phyloP scores from a whole-genome alignment of 345 rosid genomes.

The Pugionium dolabratum region DNA sequence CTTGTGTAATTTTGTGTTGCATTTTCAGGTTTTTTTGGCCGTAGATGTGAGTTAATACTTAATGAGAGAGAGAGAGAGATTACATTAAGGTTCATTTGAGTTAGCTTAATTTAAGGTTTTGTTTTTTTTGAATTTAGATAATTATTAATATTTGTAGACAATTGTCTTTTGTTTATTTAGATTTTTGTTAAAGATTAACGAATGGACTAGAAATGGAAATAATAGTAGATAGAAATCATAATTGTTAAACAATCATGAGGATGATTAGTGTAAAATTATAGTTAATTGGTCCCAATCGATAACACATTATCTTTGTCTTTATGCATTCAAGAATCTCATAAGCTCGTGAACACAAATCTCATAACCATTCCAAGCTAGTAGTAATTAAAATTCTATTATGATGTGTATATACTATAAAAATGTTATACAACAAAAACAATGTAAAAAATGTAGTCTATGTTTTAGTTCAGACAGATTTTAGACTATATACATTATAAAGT shows the following conservation, averaged over 20 bases:
- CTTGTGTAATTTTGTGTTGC: slow-evolving; percentile 25
- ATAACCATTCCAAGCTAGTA: background rate
- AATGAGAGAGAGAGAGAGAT: slow-evolving; percentile 17
- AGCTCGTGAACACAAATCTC: slow-evolving; percentile 26
- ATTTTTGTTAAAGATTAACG: slow-evolving; percentile 19
- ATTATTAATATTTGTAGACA: slow-evolving; percentile 12
- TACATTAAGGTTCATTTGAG: slow-evolving; percentile 5
- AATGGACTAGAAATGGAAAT: slow-evolving; percentile 26
- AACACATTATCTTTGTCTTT: slow-evolving; percentile 16
- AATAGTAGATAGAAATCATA: slow-evolving; percentile 15
- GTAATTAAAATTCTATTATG: background rate
- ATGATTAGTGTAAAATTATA: slow-evolving; percentile 23
- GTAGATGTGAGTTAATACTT: slow-evolving; percentile 19
- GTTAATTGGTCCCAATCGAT: slow-evolving; percentile 13
- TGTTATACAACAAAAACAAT: too few species aligned
- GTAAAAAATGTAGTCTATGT: background rate
- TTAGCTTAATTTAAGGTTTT: slow-evolving; percentile 37
- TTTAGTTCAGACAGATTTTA: background rate
- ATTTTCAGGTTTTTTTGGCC: background rate
- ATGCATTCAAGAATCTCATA: slow-evolving; percentile 31
- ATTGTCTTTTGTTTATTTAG: slow-evolving; percentile 8
- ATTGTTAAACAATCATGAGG: slow-evolving; percentile 9
- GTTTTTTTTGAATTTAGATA: slow-evolving; percentile 34
- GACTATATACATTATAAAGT: background rate
- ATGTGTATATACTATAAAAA: too few species aligned